phyloP scores from a whole-genome alignment of 148 eudicot species.

The Vaccinium vitisidaea region DNA sequence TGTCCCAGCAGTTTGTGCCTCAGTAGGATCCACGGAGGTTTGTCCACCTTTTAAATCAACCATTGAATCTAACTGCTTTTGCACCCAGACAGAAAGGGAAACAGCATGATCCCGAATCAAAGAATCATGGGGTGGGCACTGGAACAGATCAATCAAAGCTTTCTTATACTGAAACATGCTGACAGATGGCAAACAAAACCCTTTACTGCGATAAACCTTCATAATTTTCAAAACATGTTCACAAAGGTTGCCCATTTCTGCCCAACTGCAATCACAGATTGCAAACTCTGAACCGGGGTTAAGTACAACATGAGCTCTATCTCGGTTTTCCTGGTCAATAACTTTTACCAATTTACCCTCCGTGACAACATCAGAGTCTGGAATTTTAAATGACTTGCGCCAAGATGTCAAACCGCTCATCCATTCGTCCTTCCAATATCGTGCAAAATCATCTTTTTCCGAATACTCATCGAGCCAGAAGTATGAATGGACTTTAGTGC shows the following conservation, averaged over 20 bases:
- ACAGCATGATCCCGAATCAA: slow-evolving; percentile 89
- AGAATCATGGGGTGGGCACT: slow-evolving; percentile 67
- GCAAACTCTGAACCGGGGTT: slow-evolving; percentile 83
- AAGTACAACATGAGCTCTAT: slow-evolving; percentile 37
- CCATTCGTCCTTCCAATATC: slow-evolving; percentile 87
- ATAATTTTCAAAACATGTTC: slow-evolving; percentile 76
- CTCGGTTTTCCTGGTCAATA: slow-evolving; percentile 46
- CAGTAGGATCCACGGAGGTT: slow-evolving; percentile 23
- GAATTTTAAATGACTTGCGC: slow-evolving; percentile 58
- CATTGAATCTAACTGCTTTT: slow-evolving; percentile 51
- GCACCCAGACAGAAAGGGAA: slow-evolving; percentile 73
- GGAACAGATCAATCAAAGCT: slow-evolving; percentile 59
- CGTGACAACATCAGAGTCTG: slow-evolving; percentile 58
- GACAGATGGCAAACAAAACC: slow-evolving; percentile 45
- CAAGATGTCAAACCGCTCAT: slow-evolving; percentile 64
- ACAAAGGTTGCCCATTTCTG: slow-evolving; percentile 70
- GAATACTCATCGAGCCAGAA: slow-evolving; percentile 94
- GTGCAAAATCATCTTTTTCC: slow-evolving; percentile 73
- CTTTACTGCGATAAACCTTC: slow-evolving; percentile 44
- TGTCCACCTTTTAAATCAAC: slow-evolving; percentile 26
- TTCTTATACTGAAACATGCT: slow-evolving; percentile 64
- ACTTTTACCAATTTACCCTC: slow-evolving; percentile 63
- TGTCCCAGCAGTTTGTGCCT: slow-evolving; percentile 13
- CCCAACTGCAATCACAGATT: slow-evolving; percentile 63
- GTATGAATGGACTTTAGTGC: slow-evolving; percentile 82